A percentile compares a stretch with the other conserved stretches of the same genome.
Evolutionary conservation across 148 eudicot genomes (phyloP).

Genomic region (Vaccinium darrowii): DNA sequence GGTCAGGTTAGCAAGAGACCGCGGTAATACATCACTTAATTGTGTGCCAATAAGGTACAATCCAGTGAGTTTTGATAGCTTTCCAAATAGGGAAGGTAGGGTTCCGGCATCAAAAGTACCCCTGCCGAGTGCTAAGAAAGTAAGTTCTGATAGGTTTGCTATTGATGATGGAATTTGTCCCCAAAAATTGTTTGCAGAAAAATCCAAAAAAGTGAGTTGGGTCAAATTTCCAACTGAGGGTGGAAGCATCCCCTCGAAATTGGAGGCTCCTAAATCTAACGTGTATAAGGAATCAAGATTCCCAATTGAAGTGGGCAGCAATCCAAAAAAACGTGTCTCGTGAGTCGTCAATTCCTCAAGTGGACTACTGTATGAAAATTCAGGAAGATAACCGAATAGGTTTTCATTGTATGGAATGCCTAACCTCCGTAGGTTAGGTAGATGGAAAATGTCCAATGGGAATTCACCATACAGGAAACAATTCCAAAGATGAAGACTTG

Average conservation of each 20-base stretch:
- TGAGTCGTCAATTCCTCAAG: not conserved
- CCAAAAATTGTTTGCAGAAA: not conserved
- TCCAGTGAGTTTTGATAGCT: not conserved
- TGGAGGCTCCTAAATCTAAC: not conserved
- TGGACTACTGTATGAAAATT: not conserved
- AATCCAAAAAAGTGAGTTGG: not conserved
- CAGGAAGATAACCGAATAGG: not conserved
- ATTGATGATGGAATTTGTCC: not conserved
- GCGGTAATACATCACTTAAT: too few species aligned
- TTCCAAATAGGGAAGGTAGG: too few species aligned
- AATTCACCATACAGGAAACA: slow-evolving; percentile 31
- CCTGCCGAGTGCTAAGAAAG: not conserved
- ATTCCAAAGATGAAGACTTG: not conserved
- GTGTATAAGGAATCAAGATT: not conserved
- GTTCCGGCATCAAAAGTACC: too few species aligned
- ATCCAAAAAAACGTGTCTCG: not conserved
- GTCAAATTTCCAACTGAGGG: not conserved
- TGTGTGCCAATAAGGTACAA: too few species aligned
- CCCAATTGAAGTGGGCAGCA: not conserved
- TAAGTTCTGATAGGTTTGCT: not conserved
- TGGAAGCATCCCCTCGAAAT: not conserved
- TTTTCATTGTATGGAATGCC: not conserved
- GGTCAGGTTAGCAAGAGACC: not conserved
- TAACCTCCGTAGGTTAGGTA: slow-evolving; percentile 30
- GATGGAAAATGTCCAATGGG: slow-evolving; percentile 24